phyloP scores from a whole-genome alignment of 768 basidiomycete species.

The Termitomyces titanicus region DNA sequence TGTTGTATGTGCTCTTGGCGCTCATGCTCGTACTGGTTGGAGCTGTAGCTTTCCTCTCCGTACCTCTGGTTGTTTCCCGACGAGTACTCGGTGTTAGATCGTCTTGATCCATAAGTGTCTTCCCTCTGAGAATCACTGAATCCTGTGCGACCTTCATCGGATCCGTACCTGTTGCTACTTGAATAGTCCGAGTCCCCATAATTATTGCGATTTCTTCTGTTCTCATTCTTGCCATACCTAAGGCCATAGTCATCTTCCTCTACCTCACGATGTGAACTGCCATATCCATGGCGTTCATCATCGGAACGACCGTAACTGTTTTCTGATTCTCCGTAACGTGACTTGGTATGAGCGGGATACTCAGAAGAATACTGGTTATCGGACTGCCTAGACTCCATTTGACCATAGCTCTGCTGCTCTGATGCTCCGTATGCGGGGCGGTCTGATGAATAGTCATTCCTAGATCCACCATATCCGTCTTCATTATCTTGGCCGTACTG shows the following conservation, averaged over 20 bases:
- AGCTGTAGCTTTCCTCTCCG: slow-evolving; percentile 1
- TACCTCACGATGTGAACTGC: background rate
- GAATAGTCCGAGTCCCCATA: background rate
- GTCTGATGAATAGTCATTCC: slow-evolving; percentile 3
- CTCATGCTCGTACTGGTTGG: background rate
- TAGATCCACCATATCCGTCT: slow-evolving; percentile 5
- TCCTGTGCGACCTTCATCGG: slow-evolving; percentile 9
- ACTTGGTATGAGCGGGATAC: background rate
- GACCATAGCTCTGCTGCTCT: background rate
- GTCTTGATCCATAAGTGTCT: slow-evolving; percentile 3
- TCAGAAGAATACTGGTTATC: slow-evolving; percentile 6
- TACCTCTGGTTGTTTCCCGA: slow-evolving; percentile 3
- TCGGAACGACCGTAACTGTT: background rate
- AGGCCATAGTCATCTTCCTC: background rate
- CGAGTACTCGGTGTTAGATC: slow-evolving; percentile 8
- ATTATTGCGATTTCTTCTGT: background rate
- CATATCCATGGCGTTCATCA: background rate
- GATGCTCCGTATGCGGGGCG: background rate
- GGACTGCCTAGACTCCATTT: slow-evolving; percentile 2
- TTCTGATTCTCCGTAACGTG: slow-evolving; percentile 1
- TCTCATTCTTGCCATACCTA: background rate
- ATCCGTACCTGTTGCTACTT: slow-evolving; percentile 4
- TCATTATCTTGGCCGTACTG: background rate
- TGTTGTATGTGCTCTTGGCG: slow-evolving; percentile 1
- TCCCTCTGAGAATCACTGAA: slow-evolving; percentile 1